Percentiles rank a stretch among this genome's conserved stretches.
Conservation (phyloP, 2,329 filamentous ascomycete genomes). For the Fusarium verticillioides region DNA sequence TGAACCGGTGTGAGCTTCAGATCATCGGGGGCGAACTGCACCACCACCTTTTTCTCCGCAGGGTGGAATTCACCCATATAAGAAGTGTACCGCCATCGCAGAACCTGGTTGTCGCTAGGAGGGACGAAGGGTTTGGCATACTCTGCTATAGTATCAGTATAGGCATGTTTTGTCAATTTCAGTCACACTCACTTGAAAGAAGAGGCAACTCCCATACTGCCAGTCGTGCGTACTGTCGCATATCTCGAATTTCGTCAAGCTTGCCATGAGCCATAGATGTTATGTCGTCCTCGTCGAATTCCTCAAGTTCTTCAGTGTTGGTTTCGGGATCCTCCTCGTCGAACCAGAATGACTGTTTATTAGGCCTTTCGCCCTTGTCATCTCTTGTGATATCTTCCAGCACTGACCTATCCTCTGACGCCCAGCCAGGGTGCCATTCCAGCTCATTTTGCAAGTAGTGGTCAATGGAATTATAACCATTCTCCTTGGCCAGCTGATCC, state of each 20-base stretch:
- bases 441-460: slow-evolving; percentile 46
- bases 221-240: slow-evolving; percentile 87
- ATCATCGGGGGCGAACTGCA: slow-evolving; percentile 85
- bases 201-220: slow-evolving; percentile 97
- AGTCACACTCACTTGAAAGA: slow-evolving; percentile 75
- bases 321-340: slow-evolving; percentile 61
- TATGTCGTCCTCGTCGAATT: slow-evolving; percentile 85
- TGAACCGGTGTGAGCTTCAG: slow-evolving; percentile 76
- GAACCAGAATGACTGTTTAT: slow-evolving; percentile 59
- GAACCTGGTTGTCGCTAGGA: slow-evolving; percentile 73
- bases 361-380: slow-evolving; percentile 49
- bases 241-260: slow-evolving; percentile 86
- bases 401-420: slow-evolving; percentile 47
- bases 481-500: slow-evolving; percentile 51
- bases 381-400: slow-evolving; percentile 47
- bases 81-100: slow-evolving; percentile 96
- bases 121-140: slow-evolving; percentile 83
- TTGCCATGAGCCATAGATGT: slow-evolving; percentile 85
- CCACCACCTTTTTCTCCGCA: slow-evolving; percentile 90
- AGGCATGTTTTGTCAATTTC: not conserved
- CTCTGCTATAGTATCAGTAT: slow-evolving; percentile 62
- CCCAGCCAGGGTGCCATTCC: slow-evolving; percentile 45
- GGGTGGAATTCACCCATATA: slow-evolving; percentile 96
- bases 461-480: slow-evolving; percentile 50
- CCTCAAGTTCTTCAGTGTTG: slow-evolving; percentile 64